A percentile compares a stretch with the other conserved stretches of the same genome.
These are phyloP conservation scores for Vaccinium macrocarpon DNA, from an alignment of 148 eudicot genomes.

Conservation along the genomic window DNA sequence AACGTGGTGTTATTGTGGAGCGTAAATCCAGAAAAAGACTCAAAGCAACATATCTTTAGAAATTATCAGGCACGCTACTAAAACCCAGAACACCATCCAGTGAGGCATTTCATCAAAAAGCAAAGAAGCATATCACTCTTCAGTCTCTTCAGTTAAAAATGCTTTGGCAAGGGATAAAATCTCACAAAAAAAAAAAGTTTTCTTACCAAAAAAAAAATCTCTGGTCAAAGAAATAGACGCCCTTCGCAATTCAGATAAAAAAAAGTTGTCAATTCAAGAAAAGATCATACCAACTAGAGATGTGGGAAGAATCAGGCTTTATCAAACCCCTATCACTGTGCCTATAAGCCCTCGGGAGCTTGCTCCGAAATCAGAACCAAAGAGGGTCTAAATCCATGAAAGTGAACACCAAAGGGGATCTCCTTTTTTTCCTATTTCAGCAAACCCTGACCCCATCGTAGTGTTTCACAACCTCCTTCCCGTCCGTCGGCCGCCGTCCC, in stretches of 20 bases:
- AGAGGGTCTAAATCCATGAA: too few species aligned
- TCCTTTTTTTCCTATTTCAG: too few species aligned
- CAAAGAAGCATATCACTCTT: background rate
- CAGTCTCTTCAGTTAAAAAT: background rate
- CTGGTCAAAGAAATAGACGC: background rate
- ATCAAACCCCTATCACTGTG: background rate
- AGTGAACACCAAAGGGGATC: too few species aligned
- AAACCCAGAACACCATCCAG: background rate
- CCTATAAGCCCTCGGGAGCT: too few species aligned
- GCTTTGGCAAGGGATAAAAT: background rate
- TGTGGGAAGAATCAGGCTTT: background rate
- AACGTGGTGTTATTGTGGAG: background rate
- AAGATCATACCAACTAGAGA: background rate
- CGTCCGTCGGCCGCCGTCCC: too few species aligned
- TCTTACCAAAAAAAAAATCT: background rate
- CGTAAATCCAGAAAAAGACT: background rate
- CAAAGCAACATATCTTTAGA: background rate
- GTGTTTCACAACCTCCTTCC: too few species aligned
- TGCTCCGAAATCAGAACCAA: too few species aligned
- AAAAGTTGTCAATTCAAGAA: background rate
- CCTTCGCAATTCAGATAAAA: background rate
- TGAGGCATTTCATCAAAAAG: slow-evolving; percentile 2
- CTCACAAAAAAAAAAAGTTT: background rate
- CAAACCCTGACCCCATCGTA: too few species aligned
- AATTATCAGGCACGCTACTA: background rate